A percentile compares a stretch with the other conserved stretches of the same genome.
Evolutionary conservation across 176 grass and related monocot genomes (phyloP).

Genomic region (Carex pumila): DNA sequence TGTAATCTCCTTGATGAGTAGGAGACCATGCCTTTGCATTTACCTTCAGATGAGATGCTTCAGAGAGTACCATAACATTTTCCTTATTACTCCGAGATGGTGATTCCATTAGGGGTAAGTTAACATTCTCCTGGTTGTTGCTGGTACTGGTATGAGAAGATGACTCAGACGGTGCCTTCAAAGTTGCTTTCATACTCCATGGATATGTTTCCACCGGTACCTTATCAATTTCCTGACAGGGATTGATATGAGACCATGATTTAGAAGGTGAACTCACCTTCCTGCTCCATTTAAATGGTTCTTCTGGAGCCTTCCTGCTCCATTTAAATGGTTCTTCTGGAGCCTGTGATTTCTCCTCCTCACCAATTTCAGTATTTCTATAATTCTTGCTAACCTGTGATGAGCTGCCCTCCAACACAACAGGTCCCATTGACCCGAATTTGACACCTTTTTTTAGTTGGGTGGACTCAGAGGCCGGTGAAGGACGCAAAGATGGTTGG

Average conservation of each 20-base stretch:
- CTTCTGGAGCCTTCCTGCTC: not conserved
- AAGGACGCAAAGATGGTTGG: not conserved
- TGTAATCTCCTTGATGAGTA: not conserved
- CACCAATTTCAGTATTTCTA: not conserved
- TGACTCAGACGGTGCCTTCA: not conserved
- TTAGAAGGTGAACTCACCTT: not conserved
- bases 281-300: not conserved
- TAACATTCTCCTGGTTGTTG: conserved; percentile 2
- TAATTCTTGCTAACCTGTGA: conserved; percentile 20
- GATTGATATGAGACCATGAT: not conserved
- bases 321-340: not conserved
- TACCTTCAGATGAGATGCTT: not conserved
- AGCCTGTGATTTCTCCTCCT: conserved; percentile 2
- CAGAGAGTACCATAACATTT: not conserved
- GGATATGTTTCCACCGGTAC: not conserved
- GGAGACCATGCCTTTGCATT: not conserved
- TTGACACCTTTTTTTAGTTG: conserved; percentile 24
- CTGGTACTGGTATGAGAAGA: not conserved
- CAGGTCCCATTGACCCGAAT: conserved; percentile 54
- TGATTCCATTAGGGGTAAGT: not conserved
- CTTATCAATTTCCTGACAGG: not conserved
- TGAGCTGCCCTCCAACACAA: conserved; percentile 25
- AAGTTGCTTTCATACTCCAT: not conserved
- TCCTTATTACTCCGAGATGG: conserved; percentile 9
- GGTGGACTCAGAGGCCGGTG: not conserved